Base-by-base conservation (phyloP, 1,284 basidiomycete species). In the Singerocomus inundabilis region DNA sequence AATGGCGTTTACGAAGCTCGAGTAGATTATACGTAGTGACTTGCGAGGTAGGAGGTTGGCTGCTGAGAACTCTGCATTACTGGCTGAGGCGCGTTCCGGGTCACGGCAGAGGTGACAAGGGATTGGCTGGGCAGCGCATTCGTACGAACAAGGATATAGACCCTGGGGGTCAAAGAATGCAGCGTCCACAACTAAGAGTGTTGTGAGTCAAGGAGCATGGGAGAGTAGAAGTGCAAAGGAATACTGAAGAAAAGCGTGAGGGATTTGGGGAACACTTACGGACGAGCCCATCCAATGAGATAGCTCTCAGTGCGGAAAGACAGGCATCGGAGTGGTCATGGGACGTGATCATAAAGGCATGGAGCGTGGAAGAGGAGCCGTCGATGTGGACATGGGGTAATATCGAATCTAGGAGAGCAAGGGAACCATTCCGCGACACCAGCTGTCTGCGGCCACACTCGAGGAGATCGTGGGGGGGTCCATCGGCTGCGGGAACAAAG, bases 361-460 rank as follows among this genome's bases (percentile, higher is more conserved):
- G 79, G 41, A 88, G 64, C 6, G 57, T 63, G 28, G 70, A 70
- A 6, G 70, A 62, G 35, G 69, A 66, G 44, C 71, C 63, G 29
- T 69, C 69, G 42, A 80, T 64, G 54, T 78, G 70, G 30, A 80
- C 74, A 51, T 74, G 73, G 28, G 77, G 68, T 28, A 87, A 66
- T 18, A 82, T 59, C 15, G 78, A 77, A n/a, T 78, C 72, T 13
- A 75, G 52, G 40, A 84, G 62, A 12, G 52, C 52, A 24, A 51
- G 64, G 35, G 59, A 65, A 30, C 51, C 52, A 55, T 77, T 76
- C 43, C 64, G 67, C 24, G 66, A 61, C 11, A 80, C 47, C 4
- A 86, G 57, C 2, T 66, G 64, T 53, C 79, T 73, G 45, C 85
- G 74, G 6, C 79, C 84, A 24, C 68, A 56, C 58, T 88, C 85